Percentiles rank a stretch among this genome's conserved stretches.
These are phyloP conservation scores for Rasamsonia emersonii DNA, from an alignment of 2,329 filamentous ascomycete genomes.

Conservation along the genomic window DNA sequence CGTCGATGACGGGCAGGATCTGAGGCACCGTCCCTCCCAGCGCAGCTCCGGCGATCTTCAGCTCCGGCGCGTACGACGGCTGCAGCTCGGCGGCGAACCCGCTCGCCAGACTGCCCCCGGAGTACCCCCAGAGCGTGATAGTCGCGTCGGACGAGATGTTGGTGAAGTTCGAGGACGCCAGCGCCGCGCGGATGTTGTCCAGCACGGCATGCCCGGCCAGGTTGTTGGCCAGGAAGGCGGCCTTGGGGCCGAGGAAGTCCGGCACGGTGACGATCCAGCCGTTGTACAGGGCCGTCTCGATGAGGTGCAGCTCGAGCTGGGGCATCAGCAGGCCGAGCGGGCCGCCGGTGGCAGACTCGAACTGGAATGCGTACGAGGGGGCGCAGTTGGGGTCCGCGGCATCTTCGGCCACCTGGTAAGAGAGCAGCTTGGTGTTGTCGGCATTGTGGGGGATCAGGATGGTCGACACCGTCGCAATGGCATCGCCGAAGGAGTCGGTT, in stretches of 20 bases:
- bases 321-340: constrained; percentile 22
- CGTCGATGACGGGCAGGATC: constrained; percentile 26
- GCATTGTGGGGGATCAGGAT: constrained; percentile 30
- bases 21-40: constrained; percentile 42
- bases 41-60: constrained; percentile 41
- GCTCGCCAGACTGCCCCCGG: constrained; percentile 44
- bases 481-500: constrained; percentile 26
- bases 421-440: constrained; percentile 27
- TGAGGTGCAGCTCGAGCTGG: constrained; percentile 24
- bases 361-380: constrained; percentile 21
- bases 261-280: constrained; percentile 43
- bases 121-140: constrained; percentile 48
- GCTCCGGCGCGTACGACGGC: constrained; percentile 41
- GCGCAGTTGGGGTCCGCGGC: constrained; percentile 18
- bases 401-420: constrained; percentile 33
- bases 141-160: constrained; percentile 23
- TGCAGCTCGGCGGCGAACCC: constrained; percentile 45
- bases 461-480: constrained; percentile 32
- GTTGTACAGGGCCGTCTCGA: constrained; percentile 29
- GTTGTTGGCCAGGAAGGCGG: constrained; percentile 35
- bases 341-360: constrained; percentile 33
- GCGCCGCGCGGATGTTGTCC: constrained; percentile 36
- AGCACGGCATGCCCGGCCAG: constrained; percentile 37
- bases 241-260: constrained; percentile 39
- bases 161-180: constrained; percentile 20